Percentiles rank a stretch among this genome's conserved stretches.
These are phyloP conservation scores for Somion occarium DNA, from an alignment of 1,284 basidiomycete species.

Conservation along the genomic window DNA sequence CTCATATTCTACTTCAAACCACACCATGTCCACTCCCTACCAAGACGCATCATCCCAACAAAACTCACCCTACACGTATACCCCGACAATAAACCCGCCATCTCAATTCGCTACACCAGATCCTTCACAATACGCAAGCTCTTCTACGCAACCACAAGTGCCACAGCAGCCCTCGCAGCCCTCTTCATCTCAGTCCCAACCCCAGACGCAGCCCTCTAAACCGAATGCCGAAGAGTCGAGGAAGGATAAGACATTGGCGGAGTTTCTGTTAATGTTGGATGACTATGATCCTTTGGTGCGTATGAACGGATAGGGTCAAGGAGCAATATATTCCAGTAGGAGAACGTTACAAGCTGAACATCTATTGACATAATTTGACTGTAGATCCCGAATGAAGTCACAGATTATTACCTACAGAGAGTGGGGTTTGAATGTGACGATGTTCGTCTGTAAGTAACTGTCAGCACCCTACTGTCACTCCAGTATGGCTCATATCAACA, in stretches of 20 bases:
- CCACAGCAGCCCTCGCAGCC: neutral
- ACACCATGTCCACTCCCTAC: constrained; percentile 21
- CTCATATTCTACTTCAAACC: neutral
- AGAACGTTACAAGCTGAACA: neutral
- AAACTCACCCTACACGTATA: constrained; percentile 16
- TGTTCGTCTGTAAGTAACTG: constrained; percentile 69
- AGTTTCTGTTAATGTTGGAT: constrained; percentile 94
- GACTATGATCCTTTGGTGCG: constrained; percentile 93
- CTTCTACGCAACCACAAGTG: constrained; percentile 1
- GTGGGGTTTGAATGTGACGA: constrained; percentile 97
- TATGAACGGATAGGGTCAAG: constrained; percentile 14
- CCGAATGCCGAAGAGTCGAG: constrained; percentile 79
- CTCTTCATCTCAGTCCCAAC: constrained; percentile 2
- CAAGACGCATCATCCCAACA: constrained; percentile 16
- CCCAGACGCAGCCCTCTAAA: constrained; percentile 33
- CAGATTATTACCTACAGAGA: constrained; percentile 94
- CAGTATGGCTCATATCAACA: neutral
- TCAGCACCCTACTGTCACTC: neutral
- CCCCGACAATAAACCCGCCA: constrained; percentile 14
- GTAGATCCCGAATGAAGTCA: constrained; percentile 97
- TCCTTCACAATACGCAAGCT: constrained; percentile 18
- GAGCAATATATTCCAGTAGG: neutral
- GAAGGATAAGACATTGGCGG: constrained; percentile 86
- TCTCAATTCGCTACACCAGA: constrained; percentile 19
- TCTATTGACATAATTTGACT: neutral